These are phyloP conservation scores for Raphanus raphanistrum DNA, from an alignment of 345 rosid species.

Conservation along the genomic window DNA sequence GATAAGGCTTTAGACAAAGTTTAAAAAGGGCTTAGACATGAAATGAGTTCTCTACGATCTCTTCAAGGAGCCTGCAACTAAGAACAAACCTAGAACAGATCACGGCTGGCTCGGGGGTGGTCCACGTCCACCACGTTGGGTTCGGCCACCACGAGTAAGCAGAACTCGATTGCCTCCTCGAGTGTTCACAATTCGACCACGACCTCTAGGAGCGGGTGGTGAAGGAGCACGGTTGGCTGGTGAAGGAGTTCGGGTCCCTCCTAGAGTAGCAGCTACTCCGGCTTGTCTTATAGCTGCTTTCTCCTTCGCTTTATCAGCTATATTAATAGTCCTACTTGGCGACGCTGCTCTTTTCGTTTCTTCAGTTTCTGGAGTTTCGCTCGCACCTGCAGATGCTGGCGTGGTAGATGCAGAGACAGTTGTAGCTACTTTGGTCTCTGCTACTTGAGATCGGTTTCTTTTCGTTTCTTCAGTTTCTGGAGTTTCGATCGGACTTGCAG, in stretches of 20 bases:
- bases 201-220: slow-evolving; percentile 43
- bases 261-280: slow-evolving; percentile 29
- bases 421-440: slow-evolving; percentile 31
- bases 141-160: slow-evolving; percentile 44
- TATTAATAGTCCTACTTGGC: slow-evolving; percentile 48
- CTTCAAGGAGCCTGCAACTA: slow-evolving; percentile 14
- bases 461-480: slow-evolving; percentile 22
- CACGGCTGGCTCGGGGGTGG: slow-evolving; percentile 49
- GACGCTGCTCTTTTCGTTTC: slow-evolving; percentile 57
- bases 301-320: slow-evolving; percentile 57
- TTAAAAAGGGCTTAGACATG: not conserved
- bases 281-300: slow-evolving; percentile 59
- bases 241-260: slow-evolving; percentile 41
- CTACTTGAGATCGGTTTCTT: slow-evolving; percentile 29
- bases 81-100: not conserved
- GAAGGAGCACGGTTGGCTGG: slow-evolving; percentile 41
- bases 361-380: slow-evolving; percentile 43
- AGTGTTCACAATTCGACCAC: slow-evolving; percentile 49
- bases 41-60: slow-evolving; percentile 13
- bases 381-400: slow-evolving; percentile 29
- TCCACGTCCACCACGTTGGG: slow-evolving; percentile 43
- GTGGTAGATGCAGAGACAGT: slow-evolving; percentile 18
- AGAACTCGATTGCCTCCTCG: slow-evolving; percentile 38
- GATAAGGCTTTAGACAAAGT: not conserved
- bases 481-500: slow-evolving; percentile 34